Evolutionary conservation across 2,329 filamentous ascomycete genomes (phyloP), one percentile per base, ranked within the genome.

Genomic region (Leptographium galeiforme): DNA sequence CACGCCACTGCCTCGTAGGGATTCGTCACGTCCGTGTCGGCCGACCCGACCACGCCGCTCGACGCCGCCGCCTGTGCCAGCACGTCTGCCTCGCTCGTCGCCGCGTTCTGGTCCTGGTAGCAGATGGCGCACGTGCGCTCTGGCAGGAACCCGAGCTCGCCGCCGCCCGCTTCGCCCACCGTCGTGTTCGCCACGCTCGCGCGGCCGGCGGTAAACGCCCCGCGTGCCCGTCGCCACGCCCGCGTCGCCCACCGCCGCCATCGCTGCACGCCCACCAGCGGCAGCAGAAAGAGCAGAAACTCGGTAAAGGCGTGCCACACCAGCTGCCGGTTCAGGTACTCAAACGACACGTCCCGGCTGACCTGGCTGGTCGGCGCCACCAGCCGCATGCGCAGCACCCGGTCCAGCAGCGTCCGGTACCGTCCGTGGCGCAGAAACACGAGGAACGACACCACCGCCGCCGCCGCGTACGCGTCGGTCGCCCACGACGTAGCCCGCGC

Each of bases 231-330:
- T 60, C 86, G 82, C 88, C 89, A 95, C n/a, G 84, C 82, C 57
- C 89, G 79, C 19, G 79, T 76, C n/a, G 96, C 73, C 85, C 91
- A 95, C 59, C 90, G 79, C 55, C 89, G 81, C 93, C 93, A 98
- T 59, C 89, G 81, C 63, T 87, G 85, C 60, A 98, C 91, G 51
- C 93, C 93, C 44, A 98, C 87, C n/a, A 98, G 77, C 0, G 93
- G 93, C n/a, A 98, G 76, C 18, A 97, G 79, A 67, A 97, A 98
- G 36, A 98, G 78, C n/a, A 98, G 74, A 62, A 98, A 98, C 66
- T 98, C 93, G 32, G 93, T 98, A 63, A 98, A 95, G n/a, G 93
- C 93, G 69, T 98, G 93, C 93, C 93, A 98, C 40, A 98, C 93
- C 12, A 98, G 81, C 70, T 98, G 93, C 48, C 93, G 84, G 67